Evolutionary conservation across 805 yeast species (phyloP).

Genomic region (Ogataea trehalophila): DNA sequence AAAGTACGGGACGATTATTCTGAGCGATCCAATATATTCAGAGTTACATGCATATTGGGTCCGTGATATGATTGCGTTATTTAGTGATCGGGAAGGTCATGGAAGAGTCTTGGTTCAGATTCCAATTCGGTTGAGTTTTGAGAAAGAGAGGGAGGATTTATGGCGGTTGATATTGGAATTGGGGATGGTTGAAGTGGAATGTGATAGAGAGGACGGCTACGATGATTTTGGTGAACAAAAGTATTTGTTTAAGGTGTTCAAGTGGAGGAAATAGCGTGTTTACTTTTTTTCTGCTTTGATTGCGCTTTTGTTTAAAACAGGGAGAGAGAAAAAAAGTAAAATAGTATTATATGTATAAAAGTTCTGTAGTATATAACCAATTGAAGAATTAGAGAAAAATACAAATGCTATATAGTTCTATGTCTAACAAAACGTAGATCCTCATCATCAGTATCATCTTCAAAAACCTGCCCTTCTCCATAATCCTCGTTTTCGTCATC

Average conservation of each 20-base stretch:
- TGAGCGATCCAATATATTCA: constrained; percentile 90
- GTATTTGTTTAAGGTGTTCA: constrained; percentile 45
- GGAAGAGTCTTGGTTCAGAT: constrained; percentile 58
- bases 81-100: constrained; percentile 31
- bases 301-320: too few relatives aligned
- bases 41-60: constrained; percentile 75
- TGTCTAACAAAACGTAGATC: constrained; percentile 1
- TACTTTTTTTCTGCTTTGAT: too few relatives aligned
- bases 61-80: constrained; percentile 48
- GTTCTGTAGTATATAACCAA: not conserved
- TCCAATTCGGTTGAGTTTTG: constrained; percentile 68
- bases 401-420: constrained; percentile 3
- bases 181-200: constrained; percentile 32
- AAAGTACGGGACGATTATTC: constrained; percentile 53
- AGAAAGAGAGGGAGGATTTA: constrained; percentile 54
- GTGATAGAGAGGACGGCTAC: constrained; percentile 53
- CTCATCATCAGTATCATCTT: not conserved
- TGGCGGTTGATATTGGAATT: constrained; percentile 47
- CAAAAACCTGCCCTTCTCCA: not conserved
- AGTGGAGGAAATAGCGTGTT: constrained; percentile 9
- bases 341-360: not conserved
- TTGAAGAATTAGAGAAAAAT: not conserved
- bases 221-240: constrained; percentile 82
- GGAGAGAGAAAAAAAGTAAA: not conserved
- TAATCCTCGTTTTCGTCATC: constrained; percentile 3